Conservation (phyloP, 106 monocot genomes). For the Apostasia ramifera region DNA sequence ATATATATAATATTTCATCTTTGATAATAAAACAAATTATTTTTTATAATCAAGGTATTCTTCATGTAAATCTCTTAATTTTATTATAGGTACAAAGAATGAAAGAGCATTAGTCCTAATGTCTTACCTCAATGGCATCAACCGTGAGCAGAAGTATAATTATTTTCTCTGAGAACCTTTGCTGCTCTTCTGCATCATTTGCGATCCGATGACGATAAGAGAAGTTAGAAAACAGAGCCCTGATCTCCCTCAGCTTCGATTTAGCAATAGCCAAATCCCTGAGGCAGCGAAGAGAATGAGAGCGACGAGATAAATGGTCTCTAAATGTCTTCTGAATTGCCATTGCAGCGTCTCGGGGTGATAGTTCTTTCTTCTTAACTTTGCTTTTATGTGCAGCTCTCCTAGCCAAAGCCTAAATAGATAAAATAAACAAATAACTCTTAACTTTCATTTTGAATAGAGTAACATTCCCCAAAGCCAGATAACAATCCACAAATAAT, state of each 20-base stretch:
- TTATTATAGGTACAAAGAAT: not conserved
- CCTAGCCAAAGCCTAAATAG: conserved; percentile 67
- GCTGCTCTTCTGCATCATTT: conserved; percentile 67
- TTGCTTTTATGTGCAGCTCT: conserved; percentile 14
- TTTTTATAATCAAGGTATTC: too few species aligned
- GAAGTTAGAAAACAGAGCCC: conserved; percentile 67
- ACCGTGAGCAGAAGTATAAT: conserved; percentile 78
- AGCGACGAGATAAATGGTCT: conserved; percentile 52
- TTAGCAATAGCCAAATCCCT: conserved; percentile 81
- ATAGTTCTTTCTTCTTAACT: conserved; percentile 73
- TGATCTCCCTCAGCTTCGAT: conserved; percentile 83
- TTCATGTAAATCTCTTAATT: too few species aligned
- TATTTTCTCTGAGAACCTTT: conserved; percentile 88
- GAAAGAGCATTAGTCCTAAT: not conserved
- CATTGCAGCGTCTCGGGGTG: conserved; percentile 75
- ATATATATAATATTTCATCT: too few species aligned
- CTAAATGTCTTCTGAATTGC: conserved; percentile 73
- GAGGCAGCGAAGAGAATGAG: conserved; percentile 59
- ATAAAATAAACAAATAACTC: not conserved
- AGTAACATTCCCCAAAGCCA: too few species aligned
- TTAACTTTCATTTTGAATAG: too few species aligned
- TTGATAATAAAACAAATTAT: too few species aligned
- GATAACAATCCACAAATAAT: too few species aligned
- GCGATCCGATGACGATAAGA: conserved; percentile 61
- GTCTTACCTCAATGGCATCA: conserved; percentile 78